Conservation (phyloP, 768 basidiomycete genomes). For the Kwoniella bestiolae region DNA sequence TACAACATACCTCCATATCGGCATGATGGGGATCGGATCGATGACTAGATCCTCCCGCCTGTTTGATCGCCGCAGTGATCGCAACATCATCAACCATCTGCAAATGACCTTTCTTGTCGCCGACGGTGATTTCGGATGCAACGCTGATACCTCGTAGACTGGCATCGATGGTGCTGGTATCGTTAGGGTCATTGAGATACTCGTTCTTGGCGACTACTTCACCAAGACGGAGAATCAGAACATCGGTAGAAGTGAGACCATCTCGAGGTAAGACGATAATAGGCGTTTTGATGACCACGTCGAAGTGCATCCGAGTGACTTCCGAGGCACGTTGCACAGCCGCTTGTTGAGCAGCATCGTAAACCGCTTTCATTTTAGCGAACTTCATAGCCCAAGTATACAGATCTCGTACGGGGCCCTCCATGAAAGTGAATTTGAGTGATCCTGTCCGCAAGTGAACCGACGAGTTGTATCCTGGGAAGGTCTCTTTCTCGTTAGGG, state of each 20-base stretch:
- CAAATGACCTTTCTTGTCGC: constrained; percentile 63
- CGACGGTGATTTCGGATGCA: constrained; percentile 68
- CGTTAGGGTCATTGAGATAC: constrained; percentile 62
- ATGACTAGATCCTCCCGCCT: constrained; percentile 66
- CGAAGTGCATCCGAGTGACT: constrained; percentile 78
- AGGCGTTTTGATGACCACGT: constrained; percentile 86
- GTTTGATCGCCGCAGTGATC: constrained; percentile 70
- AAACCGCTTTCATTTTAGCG: constrained; percentile 86
- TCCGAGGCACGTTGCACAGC: constrained; percentile 92
- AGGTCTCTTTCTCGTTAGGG: constrained; percentile 66
- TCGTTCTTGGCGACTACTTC: constrained; percentile 82
- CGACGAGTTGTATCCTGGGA: constrained; percentile 80
- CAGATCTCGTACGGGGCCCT: constrained; percentile 85
- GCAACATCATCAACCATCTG: constrained; percentile 93
- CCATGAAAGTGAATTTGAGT: constrained; percentile 83
- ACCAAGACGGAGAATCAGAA: constrained; percentile 79
- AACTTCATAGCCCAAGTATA: constrained; percentile 82
- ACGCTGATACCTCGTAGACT: constrained; percentile 82
- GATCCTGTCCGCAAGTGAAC: constrained; percentile 84
- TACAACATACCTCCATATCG: constrained; percentile 70
- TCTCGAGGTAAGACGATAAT: constrained; percentile 85
- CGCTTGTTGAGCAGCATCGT: constrained; percentile 89
- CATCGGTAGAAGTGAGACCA: constrained; percentile 65
- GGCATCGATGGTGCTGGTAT: constrained; percentile 69
- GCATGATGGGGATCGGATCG: constrained; percentile 65